Evolutionary conservation across 768 basidiomycete genomes (phyloP).

Genomic region (Agaricus subrufescens): DNA sequence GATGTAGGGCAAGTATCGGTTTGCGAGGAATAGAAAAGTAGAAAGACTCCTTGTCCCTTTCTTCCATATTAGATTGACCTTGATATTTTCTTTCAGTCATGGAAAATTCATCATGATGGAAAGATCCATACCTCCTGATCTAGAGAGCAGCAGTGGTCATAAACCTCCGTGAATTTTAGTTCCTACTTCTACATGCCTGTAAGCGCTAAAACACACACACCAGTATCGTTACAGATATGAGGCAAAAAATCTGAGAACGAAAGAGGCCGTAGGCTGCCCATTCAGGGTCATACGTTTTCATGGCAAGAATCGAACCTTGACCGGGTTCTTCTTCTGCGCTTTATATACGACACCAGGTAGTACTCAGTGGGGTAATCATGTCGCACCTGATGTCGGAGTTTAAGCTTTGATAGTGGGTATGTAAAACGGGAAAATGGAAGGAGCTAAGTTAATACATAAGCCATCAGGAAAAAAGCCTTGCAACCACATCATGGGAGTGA

Average conservation of each 20-base stretch:
- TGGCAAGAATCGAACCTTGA: neutral
- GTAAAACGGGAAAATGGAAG: no score
- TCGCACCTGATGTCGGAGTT: no score
- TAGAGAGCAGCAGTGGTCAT: neutral
- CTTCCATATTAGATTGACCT: slow-evolving; percentile 8
- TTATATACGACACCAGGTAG: no score
- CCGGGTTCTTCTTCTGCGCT: no score
- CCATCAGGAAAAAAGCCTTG: no score
- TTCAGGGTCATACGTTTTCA: neutral
- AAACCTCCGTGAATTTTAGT: neutral
- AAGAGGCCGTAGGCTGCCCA: neutral
- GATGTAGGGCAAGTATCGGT: slow-evolving; percentile 1
- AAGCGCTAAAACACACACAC: neutral
- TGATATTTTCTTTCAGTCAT: slow-evolving; percentile 19
- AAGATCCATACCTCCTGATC: neutral
- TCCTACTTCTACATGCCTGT: neutral
- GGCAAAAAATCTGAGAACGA: neutral
- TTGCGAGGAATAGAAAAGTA: neutral
- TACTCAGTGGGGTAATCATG: no score
- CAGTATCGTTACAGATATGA: neutral
- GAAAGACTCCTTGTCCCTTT: slow-evolving; percentile 3
- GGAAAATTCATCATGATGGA: neutral
- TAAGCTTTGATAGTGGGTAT: no score
- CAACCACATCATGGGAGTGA: no score
- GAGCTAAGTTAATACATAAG: no score